A percentile compares a stretch with the other conserved stretches of the same genome.
phyloP scores from a whole-genome alignment of 805 yeast genomes.

The Schwanniomyces polymorphus region DNA sequence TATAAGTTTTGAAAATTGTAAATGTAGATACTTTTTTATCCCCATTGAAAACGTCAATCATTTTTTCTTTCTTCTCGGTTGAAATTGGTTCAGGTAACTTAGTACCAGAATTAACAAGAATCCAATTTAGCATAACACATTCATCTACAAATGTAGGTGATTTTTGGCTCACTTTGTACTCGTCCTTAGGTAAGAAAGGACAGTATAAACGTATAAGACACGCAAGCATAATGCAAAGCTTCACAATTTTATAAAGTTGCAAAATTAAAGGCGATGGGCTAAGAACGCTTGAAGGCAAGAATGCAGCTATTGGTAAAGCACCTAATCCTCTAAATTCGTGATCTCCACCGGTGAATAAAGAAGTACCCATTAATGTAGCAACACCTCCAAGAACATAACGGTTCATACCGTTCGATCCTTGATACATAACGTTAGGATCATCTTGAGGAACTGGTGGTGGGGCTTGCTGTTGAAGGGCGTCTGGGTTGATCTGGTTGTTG shows the following conservation, averaged over 20 bases:
- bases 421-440: constrained; percentile 4
- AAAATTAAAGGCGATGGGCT: constrained; percentile 21
- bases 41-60: constrained; percentile 18
- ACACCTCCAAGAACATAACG: constrained; percentile 62
- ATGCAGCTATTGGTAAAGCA: constrained; percentile 39
- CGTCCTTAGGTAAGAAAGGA: constrained; percentile 11
- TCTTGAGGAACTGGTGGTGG: constrained; percentile 6
- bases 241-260: constrained; percentile 21
- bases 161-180: not conserved
- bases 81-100: constrained; percentile 22
- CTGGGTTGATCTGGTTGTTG: constrained; percentile 9
- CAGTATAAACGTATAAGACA: constrained; percentile 14
- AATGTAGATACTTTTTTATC: constrained; percentile 7
- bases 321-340: constrained; percentile 47
- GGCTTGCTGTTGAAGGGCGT: constrained; percentile 6
- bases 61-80: constrained; percentile 12
- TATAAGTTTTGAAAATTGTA: constrained; percentile 23
- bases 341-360: constrained; percentile 52
- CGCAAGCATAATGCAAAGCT: constrained; percentile 20
- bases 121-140: constrained; percentile 17
- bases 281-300: constrained; percentile 18
- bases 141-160: not conserved
- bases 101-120: constrained; percentile 27
- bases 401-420: constrained; percentile 22
- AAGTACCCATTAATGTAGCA: constrained; percentile 64